Conservation (phyloP, 768 basidiomycete species). For the Kwoniella sp. region DNA sequence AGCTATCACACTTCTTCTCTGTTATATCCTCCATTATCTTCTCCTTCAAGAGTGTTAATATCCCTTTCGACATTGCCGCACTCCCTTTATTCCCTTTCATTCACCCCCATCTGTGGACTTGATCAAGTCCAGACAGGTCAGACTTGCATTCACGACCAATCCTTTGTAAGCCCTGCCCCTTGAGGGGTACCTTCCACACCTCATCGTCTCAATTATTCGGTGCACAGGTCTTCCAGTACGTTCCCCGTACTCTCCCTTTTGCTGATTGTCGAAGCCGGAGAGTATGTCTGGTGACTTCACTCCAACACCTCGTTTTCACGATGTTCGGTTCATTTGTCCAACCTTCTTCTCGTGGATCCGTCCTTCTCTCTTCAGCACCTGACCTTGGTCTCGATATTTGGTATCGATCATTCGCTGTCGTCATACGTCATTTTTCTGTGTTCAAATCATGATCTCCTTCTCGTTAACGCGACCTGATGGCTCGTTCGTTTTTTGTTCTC, state of each 20-base stretch:
- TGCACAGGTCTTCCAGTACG: slow-evolving; percentile 1
- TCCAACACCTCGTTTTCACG: neutral
- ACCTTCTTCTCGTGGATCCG: neutral
- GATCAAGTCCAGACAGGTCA: neutral
- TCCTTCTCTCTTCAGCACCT: neutral
- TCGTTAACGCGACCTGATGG: slow-evolving; percentile 9
- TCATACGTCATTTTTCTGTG: neutral
- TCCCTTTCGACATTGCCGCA: slow-evolving; percentile 73
- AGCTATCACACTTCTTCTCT: neutral
- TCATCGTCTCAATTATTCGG: neutral
- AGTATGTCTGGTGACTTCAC: neutral
- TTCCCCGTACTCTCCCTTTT: neutral
- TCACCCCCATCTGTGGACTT: neutral
- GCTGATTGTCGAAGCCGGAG: neutral
- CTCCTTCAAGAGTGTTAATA: slow-evolving; percentile 42
- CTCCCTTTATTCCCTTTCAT: slow-evolving; percentile 73
- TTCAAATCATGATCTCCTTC: slow-evolving; percentile 12
- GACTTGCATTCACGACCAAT: neutral
- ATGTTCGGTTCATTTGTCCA: neutral
- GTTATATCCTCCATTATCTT: neutral
- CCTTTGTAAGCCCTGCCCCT: slow-evolving; percentile 7
- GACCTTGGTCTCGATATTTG: neutral
- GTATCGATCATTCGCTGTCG: neutral
- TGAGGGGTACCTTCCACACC: neutral
- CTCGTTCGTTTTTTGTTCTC: slow-evolving; percentile 14